These are phyloP conservation scores for Pichia californica DNA, from an alignment of 805 yeast genomes.

Conservation along the genomic window DNA sequence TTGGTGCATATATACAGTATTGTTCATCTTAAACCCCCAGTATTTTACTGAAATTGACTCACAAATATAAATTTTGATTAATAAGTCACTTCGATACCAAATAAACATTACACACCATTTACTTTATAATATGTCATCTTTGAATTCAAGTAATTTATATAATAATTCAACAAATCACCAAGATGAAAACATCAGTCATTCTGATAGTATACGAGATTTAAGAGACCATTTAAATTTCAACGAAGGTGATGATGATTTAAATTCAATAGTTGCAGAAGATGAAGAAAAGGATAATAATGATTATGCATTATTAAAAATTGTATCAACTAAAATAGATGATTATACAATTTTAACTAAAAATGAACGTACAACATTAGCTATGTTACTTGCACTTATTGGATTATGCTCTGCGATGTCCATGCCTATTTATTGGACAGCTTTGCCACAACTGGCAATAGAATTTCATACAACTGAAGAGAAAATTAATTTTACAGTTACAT, in stretches of 20 bases:
- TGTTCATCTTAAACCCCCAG: too few relatives aligned
- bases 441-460: constrained; percentile 47
- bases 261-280: neutral
- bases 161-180: too few relatives aligned
- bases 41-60: too few relatives aligned
- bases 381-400: constrained; percentile 41
- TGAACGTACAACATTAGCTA: constrained; percentile 38
- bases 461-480: constrained; percentile 52
- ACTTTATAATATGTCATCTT: too few relatives aligned
- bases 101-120: too few relatives aligned
- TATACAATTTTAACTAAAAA: constrained; percentile 38
- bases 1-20: too few relatives aligned
- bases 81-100: too few relatives aligned
- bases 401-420: constrained; percentile 66
- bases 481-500: constrained; percentile 68
- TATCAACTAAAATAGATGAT: constrained; percentile 18
- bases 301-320: neutral
- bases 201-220: too few relatives aligned
- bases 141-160: too few relatives aligned
- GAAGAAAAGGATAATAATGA: neutral
- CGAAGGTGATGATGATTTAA: neutral
- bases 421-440: constrained; percentile 77
- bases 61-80: too few relatives aligned
- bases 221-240: too few relatives aligned
- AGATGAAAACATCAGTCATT: too few relatives aligned